These are phyloP conservation scores for Chaetoceros tenuissimus DNA, from an alignment of 108 stramenopile species.

Conservation along the genomic window DNA sequence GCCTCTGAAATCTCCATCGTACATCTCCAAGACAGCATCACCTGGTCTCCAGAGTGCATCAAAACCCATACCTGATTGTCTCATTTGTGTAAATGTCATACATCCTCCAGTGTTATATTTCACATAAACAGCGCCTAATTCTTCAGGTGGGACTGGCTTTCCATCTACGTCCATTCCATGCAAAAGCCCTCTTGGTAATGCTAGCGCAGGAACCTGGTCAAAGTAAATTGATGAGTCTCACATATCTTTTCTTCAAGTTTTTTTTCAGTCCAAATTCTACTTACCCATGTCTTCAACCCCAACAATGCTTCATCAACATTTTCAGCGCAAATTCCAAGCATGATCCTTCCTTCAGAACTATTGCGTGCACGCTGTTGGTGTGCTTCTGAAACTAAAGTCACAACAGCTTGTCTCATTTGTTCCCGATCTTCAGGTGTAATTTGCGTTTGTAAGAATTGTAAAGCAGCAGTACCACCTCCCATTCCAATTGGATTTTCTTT, in stretches of 20 bases:
- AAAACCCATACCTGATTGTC: slow-evolving; percentile 62
- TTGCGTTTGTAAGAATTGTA: background rate
- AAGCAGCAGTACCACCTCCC: background rate
- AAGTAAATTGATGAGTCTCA: background rate
- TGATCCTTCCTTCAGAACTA: slow-evolving; percentile 41
- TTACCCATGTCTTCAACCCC: slow-evolving; percentile 66
- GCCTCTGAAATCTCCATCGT: slow-evolving; percentile 80
- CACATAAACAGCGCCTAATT: slow-evolving; percentile 63
- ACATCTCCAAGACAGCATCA: slow-evolving; percentile 73
- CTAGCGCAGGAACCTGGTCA: slow-evolving; percentile 41
- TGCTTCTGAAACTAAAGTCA: background rate
- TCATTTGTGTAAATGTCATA: slow-evolving; percentile 62
- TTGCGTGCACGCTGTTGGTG: background rate
- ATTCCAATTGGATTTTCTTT: background rate
- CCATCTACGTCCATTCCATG: slow-evolving; percentile 85
- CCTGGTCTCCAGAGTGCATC: slow-evolving; percentile 83
- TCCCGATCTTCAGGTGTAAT: background rate
- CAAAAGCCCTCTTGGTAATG: slow-evolving; percentile 67
- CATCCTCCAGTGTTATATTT: slow-evolving; percentile 83
- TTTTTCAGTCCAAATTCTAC: no score
- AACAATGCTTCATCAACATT: slow-evolving; percentile 57
- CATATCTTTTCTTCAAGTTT: background rate
- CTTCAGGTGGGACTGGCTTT: slow-evolving; percentile 47
- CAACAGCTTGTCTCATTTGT: background rate
- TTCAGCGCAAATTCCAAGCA: slow-evolving; percentile 76